phyloP scores from a whole-genome alignment of 768 basidiomycete species.

The Lentinula raphanica region DNA sequence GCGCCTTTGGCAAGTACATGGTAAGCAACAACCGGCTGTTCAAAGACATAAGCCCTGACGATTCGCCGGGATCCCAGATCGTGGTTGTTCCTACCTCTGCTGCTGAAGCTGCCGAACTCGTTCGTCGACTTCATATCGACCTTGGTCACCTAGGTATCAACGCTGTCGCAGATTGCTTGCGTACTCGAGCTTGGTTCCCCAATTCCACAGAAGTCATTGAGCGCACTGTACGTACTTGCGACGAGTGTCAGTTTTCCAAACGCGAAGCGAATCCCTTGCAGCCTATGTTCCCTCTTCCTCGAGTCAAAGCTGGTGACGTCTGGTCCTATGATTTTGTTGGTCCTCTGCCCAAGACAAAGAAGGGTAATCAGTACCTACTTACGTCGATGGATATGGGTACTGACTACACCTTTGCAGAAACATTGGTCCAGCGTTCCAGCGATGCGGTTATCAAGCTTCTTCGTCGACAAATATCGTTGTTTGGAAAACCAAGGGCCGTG shows the following conservation, averaged over 20 bases:
- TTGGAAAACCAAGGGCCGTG: slow-evolving; percentile 13
- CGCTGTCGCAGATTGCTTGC: slow-evolving; percentile 10
- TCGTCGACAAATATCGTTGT: slow-evolving; percentile 7
- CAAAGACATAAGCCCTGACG: slow-evolving; percentile 5
- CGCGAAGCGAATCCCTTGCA: slow-evolving; percentile 9
- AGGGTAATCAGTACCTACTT: slow-evolving; percentile 16
- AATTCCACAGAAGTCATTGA: slow-evolving; percentile 8
- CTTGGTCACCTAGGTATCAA: slow-evolving; percentile 16
- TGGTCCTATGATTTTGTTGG: slow-evolving; percentile 19
- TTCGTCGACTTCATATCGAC: slow-evolving; percentile 10
- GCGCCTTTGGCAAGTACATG: neutral
- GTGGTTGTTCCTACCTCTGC: slow-evolving; percentile 11
- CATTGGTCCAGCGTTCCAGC: slow-evolving; percentile 7
- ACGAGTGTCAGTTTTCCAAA: slow-evolving; percentile 16
- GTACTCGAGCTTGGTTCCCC: slow-evolving; percentile 9
- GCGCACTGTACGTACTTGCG: slow-evolving; percentile 12
- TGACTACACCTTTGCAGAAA: slow-evolving; percentile 5
- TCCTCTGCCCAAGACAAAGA: slow-evolving; percentile 10
- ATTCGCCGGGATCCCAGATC: neutral
- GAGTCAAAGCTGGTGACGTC: slow-evolving; percentile 12
- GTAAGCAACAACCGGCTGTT: neutral
- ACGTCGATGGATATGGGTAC: slow-evolving; percentile 15
- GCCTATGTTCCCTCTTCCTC: slow-evolving; percentile 17
- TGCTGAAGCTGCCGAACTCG: neutral
- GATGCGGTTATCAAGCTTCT: slow-evolving; percentile 10